Evolutionary conservation across 257 asterid species (phyloP), one percentile per base, ranked within the genome.

Genomic region (Ilex aquifolium): DNA sequence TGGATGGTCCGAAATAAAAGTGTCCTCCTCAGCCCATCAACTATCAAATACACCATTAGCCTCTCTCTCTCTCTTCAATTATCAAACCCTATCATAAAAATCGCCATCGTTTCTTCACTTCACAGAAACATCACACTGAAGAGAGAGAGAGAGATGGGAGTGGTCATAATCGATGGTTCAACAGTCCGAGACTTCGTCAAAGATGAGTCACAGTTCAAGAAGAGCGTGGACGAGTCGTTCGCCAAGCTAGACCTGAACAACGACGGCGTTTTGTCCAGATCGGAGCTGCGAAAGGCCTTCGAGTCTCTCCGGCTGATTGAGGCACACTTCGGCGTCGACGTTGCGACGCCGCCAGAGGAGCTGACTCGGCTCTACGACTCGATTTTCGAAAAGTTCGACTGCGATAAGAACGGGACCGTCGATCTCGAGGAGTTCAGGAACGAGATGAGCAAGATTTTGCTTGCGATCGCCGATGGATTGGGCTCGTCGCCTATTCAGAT

Each of bases 401-500:
- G 65, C 31, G 97, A 89, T 32, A 67, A 65, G 0, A 90, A 72
- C 58, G 97, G 86, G 4, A 77, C 82, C 3, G 85, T 90, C 56
- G 97, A 90, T 27, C 65, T 21, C 21, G 73, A 62, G 49, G 97
- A 91, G 78, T 91, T 91, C 62, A 70, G 74, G 61, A 73, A 48
- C 10, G 97, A 91, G 76, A 39, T 85, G 77, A 91, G 61, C 91
- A 82, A 78, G 61, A 88, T 91, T 29, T 60, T 85, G 88, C 65
- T 82, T 59, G 97, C 94, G 10, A 85, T 91, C 16, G 96, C 96
- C 7, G 97, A 91, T 31, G 97, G 97, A 11, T 82, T 91, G 44
- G 97, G 97, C 0, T 76, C 86, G 0, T 79, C 61, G 62, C 96
- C 96, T 2, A 91, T 91, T 7, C 97, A 91, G 75, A 91, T 91